These are phyloP conservation scores for Erythrobasidium hasegawianum DNA, from an alignment of 1,284 basidiomycete species.

Conservation along the genomic window DNA sequence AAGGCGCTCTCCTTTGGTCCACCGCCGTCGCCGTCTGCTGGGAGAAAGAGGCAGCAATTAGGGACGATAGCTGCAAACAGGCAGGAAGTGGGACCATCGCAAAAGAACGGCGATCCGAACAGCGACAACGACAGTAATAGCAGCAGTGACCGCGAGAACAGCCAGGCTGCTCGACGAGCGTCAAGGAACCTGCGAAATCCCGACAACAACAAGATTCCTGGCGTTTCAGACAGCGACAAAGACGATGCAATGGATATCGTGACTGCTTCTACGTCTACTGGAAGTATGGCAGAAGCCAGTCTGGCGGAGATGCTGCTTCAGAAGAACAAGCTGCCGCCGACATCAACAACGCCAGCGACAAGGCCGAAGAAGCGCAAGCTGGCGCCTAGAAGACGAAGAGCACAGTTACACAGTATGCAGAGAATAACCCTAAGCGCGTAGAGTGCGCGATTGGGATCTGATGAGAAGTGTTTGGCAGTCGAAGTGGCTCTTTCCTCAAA, in stretches of 20 bases:
- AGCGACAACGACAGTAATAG: neutral
- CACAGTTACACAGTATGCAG: conserved; percentile 13
- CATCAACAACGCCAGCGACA: neutral
- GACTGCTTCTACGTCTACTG: conserved; percentile 24
- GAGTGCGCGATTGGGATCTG: too few species aligned
- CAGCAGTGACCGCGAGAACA: neutral
- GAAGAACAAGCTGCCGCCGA: neutral
- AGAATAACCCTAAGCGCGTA: neutral
- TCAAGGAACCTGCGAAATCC: neutral
- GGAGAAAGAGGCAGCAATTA: too few species aligned
- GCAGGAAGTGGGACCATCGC: too few species aligned
- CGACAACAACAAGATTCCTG: neutral
- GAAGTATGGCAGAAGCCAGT: conserved; percentile 14
- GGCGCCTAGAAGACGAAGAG: neutral
- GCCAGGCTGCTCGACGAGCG: conserved; percentile 6
- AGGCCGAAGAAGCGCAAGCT: conserved; percentile 12
- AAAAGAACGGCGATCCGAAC: neutral
- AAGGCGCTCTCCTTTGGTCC: neutral
- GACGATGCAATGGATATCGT: conserved; percentile 21
- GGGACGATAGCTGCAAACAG: too few species aligned
- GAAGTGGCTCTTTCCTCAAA: conserved; percentile 22
- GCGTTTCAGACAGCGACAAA: neutral
- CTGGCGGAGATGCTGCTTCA: conserved; percentile 1
- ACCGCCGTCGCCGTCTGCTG: conserved; percentile 1
- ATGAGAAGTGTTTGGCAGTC: conserved; percentile 2